Evolutionary conservation across 257 asterid species (phyloP), one percentile per base, ranked within the genome.

Genomic region (Ligustrum vulgare): DNA sequence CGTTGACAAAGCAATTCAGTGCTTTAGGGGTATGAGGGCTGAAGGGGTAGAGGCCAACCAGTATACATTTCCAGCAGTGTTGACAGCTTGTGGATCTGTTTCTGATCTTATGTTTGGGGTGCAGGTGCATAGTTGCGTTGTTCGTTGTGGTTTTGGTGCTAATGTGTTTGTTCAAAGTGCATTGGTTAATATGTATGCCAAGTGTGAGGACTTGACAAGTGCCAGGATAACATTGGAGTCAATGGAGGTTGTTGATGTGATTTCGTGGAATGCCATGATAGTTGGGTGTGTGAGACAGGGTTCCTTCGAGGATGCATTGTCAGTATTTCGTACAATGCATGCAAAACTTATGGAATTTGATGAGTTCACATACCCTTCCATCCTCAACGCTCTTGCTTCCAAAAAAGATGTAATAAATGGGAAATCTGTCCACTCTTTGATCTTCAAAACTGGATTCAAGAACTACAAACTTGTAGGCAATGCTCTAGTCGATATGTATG

Each of bases 401-500:
- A 74, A 31, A 41, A 90, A 84, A 70, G 89, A 89, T 71, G 79
- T 39, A 65, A 80, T 6, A 32, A 80, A 72, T 25, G 92, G 96
- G 70, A 79, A 71, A 75, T 77, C 58, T 13, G 75, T 90, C 63
- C 98, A 91, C 69, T 77, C 89, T 64, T 78, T 86, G 88, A 85
- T 88, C 63, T 65, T 88, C 41, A 92, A 89, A 83, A 84, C 87
- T n/a, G 98, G 97, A 11, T 89, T 83, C 63, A 86, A 80, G 72
- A 76, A 73, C 25, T 77, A 64, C 82, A 87, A 60, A 12, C 88
- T 88, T 8, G 88, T 94, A 69, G 67, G 72, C 79, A 94, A 94
- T 78, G 92, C 96, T 39, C 92, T 94, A 36, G 84, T 92, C n/a
- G 94, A 94, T 76, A 92, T 90, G 98, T 90, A 90, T 72, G 94